Percentiles rank a stretch among this genome's conserved stretches.
Conservation (phyloP, 1,284 basidiomycete species). For the Pterulicium gracile region DNA sequence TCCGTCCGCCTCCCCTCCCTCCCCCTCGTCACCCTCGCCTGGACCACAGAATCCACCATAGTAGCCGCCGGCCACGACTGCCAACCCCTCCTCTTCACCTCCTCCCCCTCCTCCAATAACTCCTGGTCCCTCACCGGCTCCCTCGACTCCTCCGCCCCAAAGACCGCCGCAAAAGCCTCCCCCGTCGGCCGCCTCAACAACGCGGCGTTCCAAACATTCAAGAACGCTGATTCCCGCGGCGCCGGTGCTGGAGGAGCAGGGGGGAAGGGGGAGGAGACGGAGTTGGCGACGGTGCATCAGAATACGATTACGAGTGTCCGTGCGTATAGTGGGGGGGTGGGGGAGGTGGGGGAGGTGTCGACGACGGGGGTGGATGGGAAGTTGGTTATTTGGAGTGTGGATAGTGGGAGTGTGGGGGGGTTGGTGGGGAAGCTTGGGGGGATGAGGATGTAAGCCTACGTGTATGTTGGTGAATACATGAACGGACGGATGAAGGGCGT, state of each 20-base stretch:
- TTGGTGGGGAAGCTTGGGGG: conserved; percentile 37
- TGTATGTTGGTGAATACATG: too few species aligned
- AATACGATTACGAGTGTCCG: conserved; percentile 95
- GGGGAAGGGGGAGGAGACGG: conserved; percentile 44
- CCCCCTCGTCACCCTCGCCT: conserved; percentile 76
- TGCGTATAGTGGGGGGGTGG: conserved; percentile 58
- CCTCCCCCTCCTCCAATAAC: conserved; percentile 29
- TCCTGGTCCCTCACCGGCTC: conserved; percentile 77
- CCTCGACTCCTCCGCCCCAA: conserved; percentile 56
- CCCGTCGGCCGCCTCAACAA: conserved; percentile 81
- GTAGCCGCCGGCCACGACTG: conserved; percentile 97
- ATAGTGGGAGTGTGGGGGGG: conserved; percentile 15
- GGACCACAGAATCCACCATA: conserved; percentile 72
- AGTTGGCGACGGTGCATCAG: conserved; percentile 86
- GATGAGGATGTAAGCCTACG: conserved; percentile 25
- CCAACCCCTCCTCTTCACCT: conserved; percentile 83
- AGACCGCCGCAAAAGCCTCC: conserved; percentile 20
- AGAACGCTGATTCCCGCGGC: conserved; percentile 85
- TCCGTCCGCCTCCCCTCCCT: conserved; percentile 69
- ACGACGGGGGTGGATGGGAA: conserved; percentile 95
- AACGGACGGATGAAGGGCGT: too few species aligned
- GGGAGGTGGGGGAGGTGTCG: conserved; percentile 66
- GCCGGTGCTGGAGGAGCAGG: conserved; percentile 28
- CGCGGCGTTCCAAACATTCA: conserved; percentile 94
- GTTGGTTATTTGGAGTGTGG: conserved; percentile 81